Evolutionary conservation across 176 grass and related monocot genomes (phyloP).

Genomic region (Pontederia paniculata): DNA sequence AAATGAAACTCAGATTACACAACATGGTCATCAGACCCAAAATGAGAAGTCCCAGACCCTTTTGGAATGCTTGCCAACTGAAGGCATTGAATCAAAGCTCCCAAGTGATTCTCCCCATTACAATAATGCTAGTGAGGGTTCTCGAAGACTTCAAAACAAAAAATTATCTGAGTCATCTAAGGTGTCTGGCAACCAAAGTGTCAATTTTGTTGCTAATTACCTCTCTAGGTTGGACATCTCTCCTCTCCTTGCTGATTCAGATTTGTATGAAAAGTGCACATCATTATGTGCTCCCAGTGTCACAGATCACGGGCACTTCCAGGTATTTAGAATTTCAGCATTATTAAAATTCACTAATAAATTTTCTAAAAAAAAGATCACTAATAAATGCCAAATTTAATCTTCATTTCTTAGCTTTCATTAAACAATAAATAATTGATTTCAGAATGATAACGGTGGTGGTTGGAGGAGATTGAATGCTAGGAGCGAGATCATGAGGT

Average conservation of each 20-base stretch:
- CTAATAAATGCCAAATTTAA: background rate
- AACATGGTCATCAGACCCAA: slow-evolving; percentile 20
- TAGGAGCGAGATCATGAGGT: slow-evolving; percentile 38
- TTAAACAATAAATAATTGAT: slow-evolving; percentile 2
- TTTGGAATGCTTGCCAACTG: slow-evolving; percentile 21
- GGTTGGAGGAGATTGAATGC: slow-evolving; percentile 29
- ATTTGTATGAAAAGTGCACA: slow-evolving; percentile 51
- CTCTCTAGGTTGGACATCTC: slow-evolving; percentile 54
- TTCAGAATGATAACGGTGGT: slow-evolving; percentile 28
- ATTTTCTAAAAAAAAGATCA: background rate
- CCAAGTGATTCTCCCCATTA: slow-evolving; percentile 18
- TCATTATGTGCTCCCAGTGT: slow-evolving; percentile 20
- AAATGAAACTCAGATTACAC: slow-evolving; percentile 27
- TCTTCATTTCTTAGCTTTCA: slow-evolving; percentile 16
- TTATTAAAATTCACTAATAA: background rate
- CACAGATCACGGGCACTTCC: slow-evolving; percentile 2
- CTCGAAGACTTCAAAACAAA: slow-evolving; percentile 17
- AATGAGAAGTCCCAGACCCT: slow-evolving; percentile 22
- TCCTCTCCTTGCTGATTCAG: slow-evolving; percentile 51
- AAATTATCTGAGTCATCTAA: slow-evolving; percentile 19
- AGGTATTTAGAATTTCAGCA: slow-evolving; percentile 12
- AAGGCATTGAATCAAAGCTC: slow-evolving; percentile 30
- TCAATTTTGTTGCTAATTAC: slow-evolving; percentile 47
- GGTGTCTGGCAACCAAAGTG: slow-evolving; percentile 23
- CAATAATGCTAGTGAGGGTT: slow-evolving; percentile 9